Conservation (phyloP, 768 basidiomycete species). For the Lyophyllum shimeji region DNA sequence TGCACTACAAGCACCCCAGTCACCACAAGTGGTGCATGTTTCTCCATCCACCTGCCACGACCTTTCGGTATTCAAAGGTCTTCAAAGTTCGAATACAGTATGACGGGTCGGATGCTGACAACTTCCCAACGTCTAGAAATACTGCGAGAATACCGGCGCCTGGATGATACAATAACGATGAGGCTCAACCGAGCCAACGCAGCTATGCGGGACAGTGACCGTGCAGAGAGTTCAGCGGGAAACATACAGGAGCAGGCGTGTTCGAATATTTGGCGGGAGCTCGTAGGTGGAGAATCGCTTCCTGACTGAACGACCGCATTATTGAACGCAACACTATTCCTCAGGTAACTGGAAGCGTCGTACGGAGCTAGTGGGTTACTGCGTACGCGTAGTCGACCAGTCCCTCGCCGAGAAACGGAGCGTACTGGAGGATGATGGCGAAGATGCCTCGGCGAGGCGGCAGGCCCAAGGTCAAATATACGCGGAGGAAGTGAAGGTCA, state of each 20-base stretch:
- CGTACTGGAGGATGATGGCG: slow-evolving; percentile 38
- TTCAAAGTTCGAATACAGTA: background rate
- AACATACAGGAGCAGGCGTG: slow-evolving; percentile 76
- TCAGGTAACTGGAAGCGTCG: slow-evolving; percentile 71
- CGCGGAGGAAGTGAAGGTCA: slow-evolving; percentile 72
- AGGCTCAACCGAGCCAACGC: slow-evolving; percentile 79
- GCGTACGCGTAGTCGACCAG: slow-evolving; percentile 67
- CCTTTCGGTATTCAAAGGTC: slow-evolving; percentile 78
- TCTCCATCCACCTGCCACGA: slow-evolving; percentile 73
- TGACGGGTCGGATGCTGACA: slow-evolving; percentile 9
- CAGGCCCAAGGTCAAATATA: slow-evolving; percentile 57
- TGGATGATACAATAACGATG: slow-evolving; percentile 82
- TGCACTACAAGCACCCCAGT: slow-evolving; percentile 63
- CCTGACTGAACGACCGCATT: slow-evolving; percentile 18
- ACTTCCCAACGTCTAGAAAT: slow-evolving; percentile 50
- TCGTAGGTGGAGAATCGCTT: slow-evolving; percentile 58
- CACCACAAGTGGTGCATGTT: slow-evolving; percentile 68
- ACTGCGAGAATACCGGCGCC: slow-evolving; percentile 74
- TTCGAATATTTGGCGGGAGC: slow-evolving; percentile 72
- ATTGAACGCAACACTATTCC: slow-evolving; percentile 3
- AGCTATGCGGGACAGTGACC: slow-evolving; percentile 70
- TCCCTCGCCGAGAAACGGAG: slow-evolving; percentile 56
- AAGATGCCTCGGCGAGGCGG: slow-evolving; percentile 45
- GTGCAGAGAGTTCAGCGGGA: slow-evolving; percentile 40
- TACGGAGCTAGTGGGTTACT: slow-evolving; percentile 74